Evolutionary conservation across 2,329 filamentous ascomycete species (phyloP).

Genomic region (Fusarium floridanum): DNA sequence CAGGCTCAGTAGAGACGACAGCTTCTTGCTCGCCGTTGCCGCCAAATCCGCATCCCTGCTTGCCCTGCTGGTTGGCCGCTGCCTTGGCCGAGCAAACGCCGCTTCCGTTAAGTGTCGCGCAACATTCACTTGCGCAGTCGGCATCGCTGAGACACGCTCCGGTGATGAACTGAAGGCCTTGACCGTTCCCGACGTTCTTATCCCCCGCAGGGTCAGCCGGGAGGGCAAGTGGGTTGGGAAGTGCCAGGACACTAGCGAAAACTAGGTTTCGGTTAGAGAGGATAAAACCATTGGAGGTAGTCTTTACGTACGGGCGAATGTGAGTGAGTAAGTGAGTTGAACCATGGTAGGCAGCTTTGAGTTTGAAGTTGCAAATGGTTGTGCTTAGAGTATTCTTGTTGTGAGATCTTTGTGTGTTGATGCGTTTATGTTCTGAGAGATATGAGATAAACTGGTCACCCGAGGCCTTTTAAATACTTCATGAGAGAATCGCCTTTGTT

Average conservation of each 20-base stretch:
- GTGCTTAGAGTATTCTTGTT: neutral
- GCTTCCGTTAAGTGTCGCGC: conserved; percentile 39
- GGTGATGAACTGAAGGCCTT: conserved; percentile 33
- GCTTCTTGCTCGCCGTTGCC: neutral
- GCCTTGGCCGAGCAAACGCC: conserved; percentile 48
- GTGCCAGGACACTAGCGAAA: conserved; percentile 12
- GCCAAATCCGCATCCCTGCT: conserved; percentile 51
- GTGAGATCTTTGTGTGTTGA: neutral
- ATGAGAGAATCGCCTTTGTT: neutral
- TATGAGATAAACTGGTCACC: neutral
- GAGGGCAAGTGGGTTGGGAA: conserved; percentile 25
- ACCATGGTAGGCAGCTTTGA: conserved; percentile 8
- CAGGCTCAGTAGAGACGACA: neutral
- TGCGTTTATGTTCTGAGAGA: neutral
- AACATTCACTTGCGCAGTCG: conserved; percentile 49
- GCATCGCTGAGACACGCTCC: conserved; percentile 33
- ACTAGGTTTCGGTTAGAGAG: conserved; percentile 2
- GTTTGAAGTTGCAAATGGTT: neutral
- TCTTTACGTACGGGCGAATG: conserved; percentile 5
- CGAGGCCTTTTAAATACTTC: neutral
- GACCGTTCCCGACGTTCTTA: conserved; percentile 34
- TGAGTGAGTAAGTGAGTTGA: neutral
- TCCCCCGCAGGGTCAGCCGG: conserved; percentile 23
- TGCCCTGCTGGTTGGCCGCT: conserved; percentile 47
- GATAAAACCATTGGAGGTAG: neutral